Base-by-base conservation (phyloP, 495 filamentous ascomycete genomes). In the Neurospora tetraspora region DNA sequence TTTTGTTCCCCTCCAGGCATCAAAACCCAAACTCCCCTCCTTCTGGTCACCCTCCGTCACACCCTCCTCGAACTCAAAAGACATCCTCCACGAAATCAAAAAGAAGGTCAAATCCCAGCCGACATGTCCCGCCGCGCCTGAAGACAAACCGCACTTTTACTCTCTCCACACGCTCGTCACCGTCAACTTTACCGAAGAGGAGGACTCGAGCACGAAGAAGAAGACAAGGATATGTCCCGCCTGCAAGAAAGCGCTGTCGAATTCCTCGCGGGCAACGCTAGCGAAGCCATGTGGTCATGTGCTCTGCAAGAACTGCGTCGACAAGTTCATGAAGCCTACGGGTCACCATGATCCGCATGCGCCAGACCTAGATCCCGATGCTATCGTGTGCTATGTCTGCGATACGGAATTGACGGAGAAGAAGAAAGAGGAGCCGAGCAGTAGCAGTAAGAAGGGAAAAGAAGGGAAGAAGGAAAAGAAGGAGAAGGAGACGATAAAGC, bases 251-350 rank as follows among this genome's bases (percentile, higher is more conserved):
- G 89, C 82, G 0, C 83, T 99, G 36, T 91, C 86, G 74, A 98
- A 98, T 80, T 87, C 90, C 6, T 90, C 92, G 18, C 94, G 93
- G 78, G 95, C 94, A 10, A 90, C 92, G 81, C 84, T 99, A 12
- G 92, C 94, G 3, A 96, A 94, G 81, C 94, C 94, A 0, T 99
- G 96, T 78, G 96, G 96, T 0, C 96, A 99, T 77, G 93, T 98
- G 4, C 84, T 98, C 8, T 99, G 96, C 82, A 90, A 92, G 73
- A 93, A 89, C 20, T 99, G 96, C 77, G 92, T 93, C 4, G 88
- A 89, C 59, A 93, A 96, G 77, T 97, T 99, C 80, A 93, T 98
- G 89, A 89, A 84, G 27, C 86, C 89, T 0, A 77, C 81, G 23
- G 77, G 76, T 9, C 83, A 86, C 45, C 81, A 85, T 4, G 91